These are phyloP conservation scores for Naganishia albida DNA, from an alignment of 1,284 basidiomycete species.

Conservation along the genomic window DNA sequence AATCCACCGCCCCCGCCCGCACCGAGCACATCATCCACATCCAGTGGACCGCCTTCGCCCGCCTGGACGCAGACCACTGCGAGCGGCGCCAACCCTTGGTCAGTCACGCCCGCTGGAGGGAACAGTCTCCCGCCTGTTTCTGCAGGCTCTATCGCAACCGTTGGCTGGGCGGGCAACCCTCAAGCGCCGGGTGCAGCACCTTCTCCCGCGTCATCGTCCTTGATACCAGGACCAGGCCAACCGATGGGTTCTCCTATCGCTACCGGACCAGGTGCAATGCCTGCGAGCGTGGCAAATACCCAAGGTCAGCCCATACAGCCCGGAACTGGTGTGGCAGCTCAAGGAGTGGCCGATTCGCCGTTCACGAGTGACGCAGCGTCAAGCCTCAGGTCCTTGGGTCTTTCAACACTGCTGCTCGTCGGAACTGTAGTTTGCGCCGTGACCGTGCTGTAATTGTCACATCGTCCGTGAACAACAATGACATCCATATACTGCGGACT, in stretches of 20 bases:
- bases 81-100: not conserved
- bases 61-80: slow-evolving; percentile 31
- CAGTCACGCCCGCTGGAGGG: not conserved
- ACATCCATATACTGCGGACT: not conserved
- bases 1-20: not conserved
- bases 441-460: not conserved
- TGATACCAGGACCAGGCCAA: not conserved
- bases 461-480: not conserved
- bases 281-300: not conserved
- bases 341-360: not conserved
- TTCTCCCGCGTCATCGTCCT: not conserved
- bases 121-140: not conserved
- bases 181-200: not conserved
- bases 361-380: not conserved
- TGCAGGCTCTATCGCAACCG: not conserved
- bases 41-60: not conserved
- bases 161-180: slow-evolving; percentile 12
- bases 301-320: slow-evolving; percentile 7
- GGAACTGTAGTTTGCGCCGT: not conserved
- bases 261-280: not conserved
- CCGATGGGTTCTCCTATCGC: not conserved
- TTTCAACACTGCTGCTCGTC: not conserved
- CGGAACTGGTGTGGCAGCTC: not conserved
- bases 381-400: not conserved
- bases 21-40: not conserved